Evolutionary conservation across 768 basidiomycete species (phyloP).

Genomic region (Russula lepida): DNA sequence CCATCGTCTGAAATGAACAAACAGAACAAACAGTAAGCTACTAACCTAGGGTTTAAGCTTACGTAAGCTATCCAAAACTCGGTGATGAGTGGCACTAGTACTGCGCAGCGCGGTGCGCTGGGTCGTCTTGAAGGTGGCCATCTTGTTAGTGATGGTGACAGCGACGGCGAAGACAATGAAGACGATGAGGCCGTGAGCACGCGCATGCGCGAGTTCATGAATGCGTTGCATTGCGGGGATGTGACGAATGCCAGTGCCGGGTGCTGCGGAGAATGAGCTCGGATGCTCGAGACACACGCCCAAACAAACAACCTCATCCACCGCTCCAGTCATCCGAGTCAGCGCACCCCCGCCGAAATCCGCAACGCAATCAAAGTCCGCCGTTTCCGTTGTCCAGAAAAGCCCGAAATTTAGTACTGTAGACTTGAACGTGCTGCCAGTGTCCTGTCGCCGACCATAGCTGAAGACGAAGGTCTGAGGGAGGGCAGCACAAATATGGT

Average conservation of each 20-base stretch:
- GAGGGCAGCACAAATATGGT: slow-evolving; percentile 13
- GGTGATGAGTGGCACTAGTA: too few species aligned
- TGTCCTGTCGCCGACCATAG: slow-evolving; percentile 2
- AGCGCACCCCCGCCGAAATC: background rate
- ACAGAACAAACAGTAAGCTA: too few species aligned
- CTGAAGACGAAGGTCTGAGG: background rate
- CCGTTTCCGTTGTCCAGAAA: background rate
- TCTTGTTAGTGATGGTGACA: slow-evolving; percentile 27
- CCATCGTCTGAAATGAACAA: too few species aligned
- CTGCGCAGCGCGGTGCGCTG: slow-evolving; percentile 26
- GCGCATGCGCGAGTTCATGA: slow-evolving; percentile 22
- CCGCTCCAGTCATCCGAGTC: background rate
- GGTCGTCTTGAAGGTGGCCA: slow-evolving; percentile 26
- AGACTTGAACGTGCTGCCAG: slow-evolving; percentile 17
- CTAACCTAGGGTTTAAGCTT: too few species aligned
- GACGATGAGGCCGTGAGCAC: slow-evolving; percentile 20
- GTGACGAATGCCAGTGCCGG: slow-evolving; percentile 29
- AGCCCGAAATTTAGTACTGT: slow-evolving; percentile 25
- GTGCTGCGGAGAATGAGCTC: slow-evolving; percentile 22
- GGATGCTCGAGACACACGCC: slow-evolving; percentile 7
- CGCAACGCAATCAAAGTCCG: background rate
- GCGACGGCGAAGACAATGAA: slow-evolving; percentile 24
- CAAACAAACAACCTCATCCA: background rate
- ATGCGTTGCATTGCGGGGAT: slow-evolving; percentile 26
- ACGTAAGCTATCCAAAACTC: too few species aligned